Conservation (phyloP, 2,329 filamentous ascomycete genomes). For the Scopulariopsis brevicaulis region DNA sequence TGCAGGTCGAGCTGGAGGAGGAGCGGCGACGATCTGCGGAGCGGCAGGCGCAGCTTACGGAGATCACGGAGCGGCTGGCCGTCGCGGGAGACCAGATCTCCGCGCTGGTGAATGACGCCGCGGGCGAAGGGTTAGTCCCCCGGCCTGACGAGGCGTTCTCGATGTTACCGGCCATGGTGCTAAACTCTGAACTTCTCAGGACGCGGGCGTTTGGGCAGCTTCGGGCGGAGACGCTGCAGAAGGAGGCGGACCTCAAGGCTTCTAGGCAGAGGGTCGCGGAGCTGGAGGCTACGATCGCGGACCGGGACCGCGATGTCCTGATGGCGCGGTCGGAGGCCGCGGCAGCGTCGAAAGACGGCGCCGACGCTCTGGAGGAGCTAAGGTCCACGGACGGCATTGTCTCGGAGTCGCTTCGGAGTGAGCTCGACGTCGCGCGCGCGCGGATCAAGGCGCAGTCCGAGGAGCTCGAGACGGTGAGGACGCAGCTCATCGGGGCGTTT, state of each 20-base stretch:
- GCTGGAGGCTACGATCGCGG: conserved; percentile 36
- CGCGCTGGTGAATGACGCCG: conserved; percentile 37
- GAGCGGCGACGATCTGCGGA: conserved; percentile 35
- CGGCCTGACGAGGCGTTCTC: neutral
- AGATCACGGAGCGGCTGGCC: conserved; percentile 45
- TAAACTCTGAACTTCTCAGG: conserved; percentile 36
- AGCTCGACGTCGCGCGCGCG: conserved; percentile 42
- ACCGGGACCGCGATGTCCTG: conserved; percentile 43
- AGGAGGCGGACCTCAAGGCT: conserved; percentile 34
- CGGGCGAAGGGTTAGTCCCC: conserved; percentile 43
- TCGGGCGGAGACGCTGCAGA: conserved; percentile 32
- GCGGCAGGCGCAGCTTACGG: conserved; percentile 42
- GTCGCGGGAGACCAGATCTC: conserved; percentile 46
- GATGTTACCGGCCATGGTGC: conserved; percentile 18
- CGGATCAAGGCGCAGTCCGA: conserved; percentile 34
- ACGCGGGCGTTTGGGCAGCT: conserved; percentile 40
- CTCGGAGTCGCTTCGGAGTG: conserved; percentile 43
- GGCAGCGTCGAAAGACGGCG: conserved; percentile 40
- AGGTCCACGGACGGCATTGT: conserved; percentile 49
- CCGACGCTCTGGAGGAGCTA: conserved; percentile 43
- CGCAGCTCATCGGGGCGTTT: conserved; percentile 47
- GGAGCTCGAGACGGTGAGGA: conserved; percentile 45
- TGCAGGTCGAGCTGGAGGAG: conserved; percentile 45
- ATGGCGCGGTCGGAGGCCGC: conserved; percentile 40
- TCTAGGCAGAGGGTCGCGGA: conserved; percentile 27